Base-by-base conservation (phyloP, 768 basidiomycete species). In the Podaxis rugospora region DNA sequence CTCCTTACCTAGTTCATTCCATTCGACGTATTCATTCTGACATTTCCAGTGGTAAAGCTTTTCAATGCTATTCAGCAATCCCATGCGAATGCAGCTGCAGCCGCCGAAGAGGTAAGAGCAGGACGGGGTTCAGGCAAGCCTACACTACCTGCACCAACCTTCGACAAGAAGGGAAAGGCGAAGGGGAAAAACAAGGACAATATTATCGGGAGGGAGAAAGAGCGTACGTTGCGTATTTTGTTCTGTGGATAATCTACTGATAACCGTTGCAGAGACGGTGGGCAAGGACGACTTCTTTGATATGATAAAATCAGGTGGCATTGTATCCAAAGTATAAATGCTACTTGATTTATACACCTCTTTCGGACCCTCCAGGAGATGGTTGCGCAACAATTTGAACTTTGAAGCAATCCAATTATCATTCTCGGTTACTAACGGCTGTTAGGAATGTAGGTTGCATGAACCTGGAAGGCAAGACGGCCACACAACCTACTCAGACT, bases 1-100 rank as follows among this genome's bases (percentile, higher is more conserved):
- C 28, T 18, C n/a, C 47, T 62, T 14, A 62, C 39, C 27, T 55
- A 23, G 51, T 36, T 16, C 14, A 35, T 51, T 6, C 11, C 25
- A 11, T 9, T n/a, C 25, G 11, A 25, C 11, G 2, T n/a, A 14
- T 60, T 57, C 23, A 61, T 54, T 44, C 55, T 36, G n/a, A 51
- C 23, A 51, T 21, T 46, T 53, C 9, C 39, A 83, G 92, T 94
- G 50, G 91, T 94, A n/a, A 86, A 89, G 68, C 76, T 94, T 14
- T 94, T 94, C 76, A 94, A 94, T 66, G 85, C 83, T 3, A 90
- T 94, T 52, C 92, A 93, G 63, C 89, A 91, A 64, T 87, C 90
- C 18, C 92, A 94, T 66, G 75, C 80, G 27, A 81, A 79, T 11
- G 76, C 82, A 1, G 70, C 79, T 9, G 78, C 71, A 4, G 80